These are phyloP conservation scores for Ascochyta lentis DNA, from an alignment of 2,329 filamentous ascomycete species.

Conservation along the genomic window DNA sequence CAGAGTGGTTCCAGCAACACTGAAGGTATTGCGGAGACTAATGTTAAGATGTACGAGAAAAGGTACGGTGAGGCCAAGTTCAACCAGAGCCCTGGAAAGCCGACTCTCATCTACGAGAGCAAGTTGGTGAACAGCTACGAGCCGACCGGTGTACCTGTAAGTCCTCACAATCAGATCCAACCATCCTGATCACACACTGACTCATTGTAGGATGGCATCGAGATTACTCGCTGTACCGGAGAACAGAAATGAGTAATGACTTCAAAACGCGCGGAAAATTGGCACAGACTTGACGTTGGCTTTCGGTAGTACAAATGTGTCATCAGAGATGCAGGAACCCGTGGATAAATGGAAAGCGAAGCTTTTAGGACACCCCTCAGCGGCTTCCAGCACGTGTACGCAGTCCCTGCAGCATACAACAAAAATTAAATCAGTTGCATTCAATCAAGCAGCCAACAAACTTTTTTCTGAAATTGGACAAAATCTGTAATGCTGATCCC, in stretches of 20 bases:
- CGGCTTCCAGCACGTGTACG: conserved; percentile 5
- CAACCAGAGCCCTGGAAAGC: conserved; percentile 61
- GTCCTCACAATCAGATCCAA: conserved; percentile 33
- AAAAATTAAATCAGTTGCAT: not conserved
- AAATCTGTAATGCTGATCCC: not conserved
- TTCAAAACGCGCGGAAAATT: not conserved
- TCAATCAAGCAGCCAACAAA: not conserved
- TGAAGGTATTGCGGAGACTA: conserved; percentile 53
- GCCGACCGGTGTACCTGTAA: conserved; percentile 69
- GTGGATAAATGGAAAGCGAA: not conserved
- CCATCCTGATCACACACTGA: conserved; percentile 17
- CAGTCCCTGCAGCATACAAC: not conserved
- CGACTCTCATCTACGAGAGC: conserved; percentile 71
- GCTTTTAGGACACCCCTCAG: conserved; percentile 11
- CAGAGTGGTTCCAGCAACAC: conserved; percentile 45
- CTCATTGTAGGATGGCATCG: conserved; percentile 65
- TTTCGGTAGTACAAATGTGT: conserved; percentile 7
- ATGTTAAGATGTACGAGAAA: conserved; percentile 57
- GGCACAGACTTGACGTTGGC: conserved; percentile 1
- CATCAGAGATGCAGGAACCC: conserved; percentile 16
- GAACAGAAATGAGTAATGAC: conserved; percentile 10
- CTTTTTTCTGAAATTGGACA: not conserved
- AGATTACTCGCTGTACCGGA: conserved; percentile 65
- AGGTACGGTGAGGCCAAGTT: conserved; percentile 56
- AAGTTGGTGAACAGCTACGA: conserved; percentile 69